A percentile compares a stretch with the other conserved stretches of the same genome.
These are phyloP conservation scores for Digitaria exilis DNA, from an alignment of 202 grass and related monocot genomes.

Conservation along the genomic window DNA sequence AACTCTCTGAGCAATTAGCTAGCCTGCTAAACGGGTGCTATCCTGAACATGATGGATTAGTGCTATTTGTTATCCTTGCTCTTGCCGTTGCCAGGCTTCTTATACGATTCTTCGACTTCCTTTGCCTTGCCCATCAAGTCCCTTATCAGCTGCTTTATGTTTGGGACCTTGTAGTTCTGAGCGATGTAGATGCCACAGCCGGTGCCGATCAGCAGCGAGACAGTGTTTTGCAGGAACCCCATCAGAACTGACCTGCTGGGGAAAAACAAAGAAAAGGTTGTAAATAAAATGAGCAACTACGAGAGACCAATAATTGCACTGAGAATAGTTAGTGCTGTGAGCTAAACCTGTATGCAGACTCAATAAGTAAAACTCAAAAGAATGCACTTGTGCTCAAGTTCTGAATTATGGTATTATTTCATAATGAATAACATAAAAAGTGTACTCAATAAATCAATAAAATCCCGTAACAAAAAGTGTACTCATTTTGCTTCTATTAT, in stretches of 20 bases:
- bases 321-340: neutral
- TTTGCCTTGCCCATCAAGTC: constrained; percentile 51
- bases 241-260: constrained; percentile 45
- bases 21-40: constrained; percentile 7
- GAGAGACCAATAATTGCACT: neutral
- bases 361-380: neutral
- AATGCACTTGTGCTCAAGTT: neutral
- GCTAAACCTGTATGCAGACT: neutral
- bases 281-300: neutral
- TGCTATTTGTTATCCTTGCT: constrained; percentile 48
- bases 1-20: neutral
- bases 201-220: constrained; percentile 63
- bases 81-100: constrained; percentile 48
- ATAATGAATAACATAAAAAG: neutral
- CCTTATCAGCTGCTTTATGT: constrained; percentile 56
- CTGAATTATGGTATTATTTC: neutral
- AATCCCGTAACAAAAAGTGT: neutral
- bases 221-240: constrained; percentile 69
- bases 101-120: constrained; percentile 58
- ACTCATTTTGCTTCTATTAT: neutral
- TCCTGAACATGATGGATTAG: constrained; percentile 6
- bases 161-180: constrained; percentile 86
- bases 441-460: neutral
- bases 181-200: constrained; percentile 81
- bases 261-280: neutral